Evolutionary conservation across 331 rosid species (phyloP).

Genomic region (Acacia pycnantha): DNA sequence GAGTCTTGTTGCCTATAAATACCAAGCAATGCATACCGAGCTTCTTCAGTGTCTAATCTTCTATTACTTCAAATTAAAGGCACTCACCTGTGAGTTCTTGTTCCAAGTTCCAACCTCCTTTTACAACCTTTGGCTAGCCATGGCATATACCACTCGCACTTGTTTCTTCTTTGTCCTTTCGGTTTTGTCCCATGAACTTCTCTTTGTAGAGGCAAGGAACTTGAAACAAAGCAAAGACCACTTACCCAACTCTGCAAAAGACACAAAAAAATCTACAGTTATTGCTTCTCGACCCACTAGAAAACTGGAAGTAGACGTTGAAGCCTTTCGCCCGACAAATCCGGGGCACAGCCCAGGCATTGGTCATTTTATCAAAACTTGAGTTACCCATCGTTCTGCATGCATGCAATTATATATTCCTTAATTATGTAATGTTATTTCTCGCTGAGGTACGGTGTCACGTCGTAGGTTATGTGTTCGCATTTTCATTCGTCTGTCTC

Average conservation of each 20-base stretch:
- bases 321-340: conserved; percentile 55
- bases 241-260: background rate
- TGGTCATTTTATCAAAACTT: conserved; percentile 39
- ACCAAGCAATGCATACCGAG: background rate
- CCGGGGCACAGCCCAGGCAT: conserved; percentile 54
- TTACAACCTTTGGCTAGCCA: background rate
- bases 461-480: background rate
- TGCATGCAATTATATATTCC: background rate
- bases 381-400: background rate
- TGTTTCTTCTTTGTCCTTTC: conserved; percentile 18
- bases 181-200: conserved; percentile 33
- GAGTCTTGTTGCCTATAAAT: conserved; percentile 36
- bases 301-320: conserved; percentile 24
- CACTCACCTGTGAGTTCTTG: background rate
- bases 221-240: conserved; percentile 6
- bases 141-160: conserved; percentile 31
- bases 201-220: conserved; percentile 26
- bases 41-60: background rate
- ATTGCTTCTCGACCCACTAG: background rate
- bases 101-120: background rate
- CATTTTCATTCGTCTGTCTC: background rate
- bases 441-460: background rate
- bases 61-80: background rate
- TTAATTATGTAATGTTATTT: background rate
- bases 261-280: background rate